These are phyloP conservation scores for Salisapilia sapeloensis DNA, from an alignment of 352 stramenopile genomes.

Conservation along the genomic window DNA sequence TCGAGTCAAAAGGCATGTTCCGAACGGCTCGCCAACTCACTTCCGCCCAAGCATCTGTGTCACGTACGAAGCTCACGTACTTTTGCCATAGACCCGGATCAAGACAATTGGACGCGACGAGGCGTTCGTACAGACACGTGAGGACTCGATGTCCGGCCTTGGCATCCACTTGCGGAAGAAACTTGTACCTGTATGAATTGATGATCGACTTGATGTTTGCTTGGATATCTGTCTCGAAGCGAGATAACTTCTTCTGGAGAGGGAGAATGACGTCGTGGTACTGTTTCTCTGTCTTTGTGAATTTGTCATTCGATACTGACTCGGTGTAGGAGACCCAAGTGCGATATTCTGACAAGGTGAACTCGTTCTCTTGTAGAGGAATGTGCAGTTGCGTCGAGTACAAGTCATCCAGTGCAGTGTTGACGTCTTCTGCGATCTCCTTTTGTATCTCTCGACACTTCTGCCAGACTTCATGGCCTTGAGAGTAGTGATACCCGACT, in stretches of 20 bases:
- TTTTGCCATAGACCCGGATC: constrained; percentile 32
- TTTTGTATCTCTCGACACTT: constrained; percentile 28
- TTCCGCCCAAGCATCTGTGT: constrained; percentile 1
- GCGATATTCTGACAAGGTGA: constrained; percentile 57
- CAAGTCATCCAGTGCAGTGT: constrained; percentile 10
- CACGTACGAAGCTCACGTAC: constrained; percentile 22
- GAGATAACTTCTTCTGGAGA: constrained; percentile 44
- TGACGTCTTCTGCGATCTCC: constrained; percentile 1
- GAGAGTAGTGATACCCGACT: constrained; percentile 27
- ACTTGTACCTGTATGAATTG: constrained; percentile 34
- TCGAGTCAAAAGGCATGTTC: constrained; percentile 53
- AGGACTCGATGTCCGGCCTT: constrained; percentile 9
- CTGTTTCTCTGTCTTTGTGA: constrained; percentile 11
- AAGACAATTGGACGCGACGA: constrained; percentile 29
- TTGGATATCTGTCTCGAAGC: constrained; percentile 21
- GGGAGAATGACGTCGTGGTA: constrained; percentile 23
- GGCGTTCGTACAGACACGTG: constrained; percentile 33
- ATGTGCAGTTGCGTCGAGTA: constrained; percentile 37
- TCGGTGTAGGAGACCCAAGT: constrained; percentile 55
- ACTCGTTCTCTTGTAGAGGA: constrained; percentile 51
- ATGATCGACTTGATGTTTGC: constrained; percentile 31
- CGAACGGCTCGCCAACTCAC: constrained; percentile 22
- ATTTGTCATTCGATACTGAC: constrained; percentile 6
- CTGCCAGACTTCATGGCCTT: constrained; percentile 42
- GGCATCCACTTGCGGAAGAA: constrained; percentile 8